Percentiles rank a stretch among this genome's conserved stretches.
These are phyloP conservation scores for Brasenia schreberi DNA, from an alignment of 164 flowering plant species.

Conservation along the genomic window DNA sequence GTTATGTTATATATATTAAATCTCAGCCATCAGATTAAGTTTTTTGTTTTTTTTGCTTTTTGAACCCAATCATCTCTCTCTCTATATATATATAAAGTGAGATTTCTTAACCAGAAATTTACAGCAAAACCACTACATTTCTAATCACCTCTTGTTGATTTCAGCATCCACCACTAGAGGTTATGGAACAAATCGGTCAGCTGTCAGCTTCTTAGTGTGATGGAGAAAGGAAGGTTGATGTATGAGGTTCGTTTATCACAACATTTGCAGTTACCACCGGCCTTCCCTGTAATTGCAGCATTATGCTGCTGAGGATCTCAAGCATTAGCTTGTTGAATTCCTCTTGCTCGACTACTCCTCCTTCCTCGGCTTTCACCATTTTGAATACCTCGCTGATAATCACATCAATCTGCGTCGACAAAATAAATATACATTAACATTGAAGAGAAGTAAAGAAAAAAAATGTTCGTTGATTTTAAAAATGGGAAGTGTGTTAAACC, in stretches of 20 bases:
- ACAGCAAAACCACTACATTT: neutral
- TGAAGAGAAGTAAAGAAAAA: neutral
- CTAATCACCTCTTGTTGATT: neutral
- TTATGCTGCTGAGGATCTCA: slow-evolving; percentile 62
- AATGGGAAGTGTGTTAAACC: slow-evolving; percentile 22
- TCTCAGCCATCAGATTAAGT: no score
- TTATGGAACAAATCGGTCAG: neutral
- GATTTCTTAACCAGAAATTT: no score
- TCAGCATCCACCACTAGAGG: neutral
- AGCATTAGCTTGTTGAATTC: slow-evolving; percentile 71
- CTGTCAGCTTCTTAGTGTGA: neutral
- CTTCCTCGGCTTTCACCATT: slow-evolving; percentile 59
- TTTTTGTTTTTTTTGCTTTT: no score
- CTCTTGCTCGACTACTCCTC: slow-evolving; percentile 49
- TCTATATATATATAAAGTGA: no score
- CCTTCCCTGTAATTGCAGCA: slow-evolving; percentile 75
- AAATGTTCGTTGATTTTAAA: neutral
- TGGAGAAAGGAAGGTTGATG: neutral
- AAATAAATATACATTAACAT: neutral
- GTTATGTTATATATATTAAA: no score
- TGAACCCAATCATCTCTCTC: no score
- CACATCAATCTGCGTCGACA: slow-evolving; percentile 45
- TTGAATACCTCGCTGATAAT: slow-evolving; percentile 34
- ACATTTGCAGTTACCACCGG: slow-evolving; percentile 62
- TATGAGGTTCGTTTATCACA: slow-evolving; percentile 70